phyloP scores from a whole-genome alignment of 2,329 filamentous ascomycete genomes.

The Claviceps arundinis region DNA sequence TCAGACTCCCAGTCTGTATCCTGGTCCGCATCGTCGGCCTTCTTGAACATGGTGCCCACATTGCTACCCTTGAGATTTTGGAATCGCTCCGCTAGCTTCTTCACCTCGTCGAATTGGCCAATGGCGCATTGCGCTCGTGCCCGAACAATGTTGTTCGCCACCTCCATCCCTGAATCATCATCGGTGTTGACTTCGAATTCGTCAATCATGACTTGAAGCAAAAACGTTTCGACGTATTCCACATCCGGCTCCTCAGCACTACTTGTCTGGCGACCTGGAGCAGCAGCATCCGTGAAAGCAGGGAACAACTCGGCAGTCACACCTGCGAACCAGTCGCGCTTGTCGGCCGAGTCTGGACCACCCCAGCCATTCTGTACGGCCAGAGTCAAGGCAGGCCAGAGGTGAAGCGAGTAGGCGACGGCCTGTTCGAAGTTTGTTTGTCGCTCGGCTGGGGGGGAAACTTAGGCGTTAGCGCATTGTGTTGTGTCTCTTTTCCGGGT shows the following conservation, averaged over 20 bases:
- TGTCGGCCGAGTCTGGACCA: slow-evolving; percentile 67
- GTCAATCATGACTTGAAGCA: slow-evolving; percentile 85
- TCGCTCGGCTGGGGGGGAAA: slow-evolving; percentile 31
- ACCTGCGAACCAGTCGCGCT: slow-evolving; percentile 93
- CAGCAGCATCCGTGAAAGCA: slow-evolving; percentile 40
- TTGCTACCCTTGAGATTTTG: slow-evolving; percentile 46
- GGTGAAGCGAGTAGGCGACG: slow-evolving; percentile 71
- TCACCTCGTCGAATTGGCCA: slow-evolving; percentile 53
- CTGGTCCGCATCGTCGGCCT: slow-evolving; percentile 39
- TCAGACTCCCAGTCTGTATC: slow-evolving; percentile 50
- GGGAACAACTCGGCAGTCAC: slow-evolving; percentile 70
- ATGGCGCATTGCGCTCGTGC: slow-evolving; percentile 50
- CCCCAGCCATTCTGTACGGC: slow-evolving; percentile 83
- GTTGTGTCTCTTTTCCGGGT: not conserved
- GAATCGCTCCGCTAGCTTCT: slow-evolving; percentile 50
- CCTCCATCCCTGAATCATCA: slow-evolving; percentile 66
- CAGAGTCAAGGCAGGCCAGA: slow-evolving; percentile 79
- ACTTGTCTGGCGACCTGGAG: slow-evolving; percentile 13
- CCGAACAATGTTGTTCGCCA: slow-evolving; percentile 60
- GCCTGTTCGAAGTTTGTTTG: slow-evolving; percentile 69
- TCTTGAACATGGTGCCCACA: slow-evolving; percentile 39
- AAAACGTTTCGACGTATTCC: slow-evolving; percentile 69
- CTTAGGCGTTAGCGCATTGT: not conserved
- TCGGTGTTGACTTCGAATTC: slow-evolving; percentile 92
- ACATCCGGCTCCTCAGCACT: slow-evolving; percentile 45